Conservation (phyloP, 164 flowering plant species). For the Cinnamomum chago region DNA sequence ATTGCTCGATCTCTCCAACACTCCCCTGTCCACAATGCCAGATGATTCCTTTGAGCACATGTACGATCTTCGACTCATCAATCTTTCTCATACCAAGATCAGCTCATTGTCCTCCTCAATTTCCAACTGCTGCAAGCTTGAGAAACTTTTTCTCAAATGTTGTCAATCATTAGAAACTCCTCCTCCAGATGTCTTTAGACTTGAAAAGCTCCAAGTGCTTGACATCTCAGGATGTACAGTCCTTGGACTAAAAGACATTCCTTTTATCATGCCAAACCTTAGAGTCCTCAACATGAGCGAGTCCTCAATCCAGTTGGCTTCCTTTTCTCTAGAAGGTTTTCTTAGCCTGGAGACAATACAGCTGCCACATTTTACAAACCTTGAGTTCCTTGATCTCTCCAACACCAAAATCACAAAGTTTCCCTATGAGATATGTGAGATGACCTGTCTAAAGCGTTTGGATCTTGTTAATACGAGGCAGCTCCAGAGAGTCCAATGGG, state of each 20-base stretch:
- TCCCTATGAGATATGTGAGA: background rate
- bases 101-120: background rate
- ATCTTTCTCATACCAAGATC: conserved; percentile 4
- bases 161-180: background rate
- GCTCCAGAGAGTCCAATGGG: background rate
- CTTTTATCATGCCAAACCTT: background rate
- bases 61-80: background rate
- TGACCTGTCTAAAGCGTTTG: background rate
- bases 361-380: background rate
- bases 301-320: background rate
- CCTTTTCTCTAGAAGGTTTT: background rate
- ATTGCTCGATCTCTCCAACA: background rate
- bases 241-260: background rate
- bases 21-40: background rate
- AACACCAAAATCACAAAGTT: background rate
- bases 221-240: background rate
- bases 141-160: background rate
- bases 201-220: background rate
- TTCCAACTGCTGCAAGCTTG: background rate
- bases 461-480: background rate
- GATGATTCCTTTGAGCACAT: background rate
- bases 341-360: background rate
- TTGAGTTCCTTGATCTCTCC: background rate
- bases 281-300: background rate
- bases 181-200: background rate